These are phyloP conservation scores for Porogramme epimiltina DNA, from an alignment of 1,284 basidiomycete species.

Conservation along the genomic window DNA sequence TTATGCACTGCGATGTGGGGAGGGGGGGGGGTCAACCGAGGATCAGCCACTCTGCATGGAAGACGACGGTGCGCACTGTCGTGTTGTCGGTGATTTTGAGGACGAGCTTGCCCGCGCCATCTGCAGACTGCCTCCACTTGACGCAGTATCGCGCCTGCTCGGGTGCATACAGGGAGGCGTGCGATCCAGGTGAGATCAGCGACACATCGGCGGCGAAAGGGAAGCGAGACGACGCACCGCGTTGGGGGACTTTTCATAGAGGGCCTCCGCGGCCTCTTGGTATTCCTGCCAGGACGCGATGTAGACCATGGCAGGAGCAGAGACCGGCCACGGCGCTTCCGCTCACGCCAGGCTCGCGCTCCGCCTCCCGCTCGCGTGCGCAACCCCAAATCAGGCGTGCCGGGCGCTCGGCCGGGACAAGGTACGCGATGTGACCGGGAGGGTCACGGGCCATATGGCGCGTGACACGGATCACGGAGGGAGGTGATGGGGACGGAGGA, in stretches of 20 bases:
- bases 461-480: no score
- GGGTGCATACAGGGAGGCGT: constrained; percentile 4
- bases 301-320: constrained; percentile 60
- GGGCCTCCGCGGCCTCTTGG: constrained; percentile 81
- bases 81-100: constrained; percentile 90
- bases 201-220: neutral
- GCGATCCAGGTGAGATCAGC: constrained; percentile 4
- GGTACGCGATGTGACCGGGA: neutral
- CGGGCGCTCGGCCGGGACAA: no score
- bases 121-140: constrained; percentile 80
- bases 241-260: constrained; percentile 78
- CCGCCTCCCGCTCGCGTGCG: no score
- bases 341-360: no score
- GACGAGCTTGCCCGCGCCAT: constrained; percentile 67
- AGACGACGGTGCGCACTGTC: constrained; percentile 56
- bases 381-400: no score
- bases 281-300: constrained; percentile 83
- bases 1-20: constrained; percentile 71
- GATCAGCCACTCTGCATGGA: neutral
- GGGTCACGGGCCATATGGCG: neutral
- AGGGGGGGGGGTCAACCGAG: neutral
- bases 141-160: constrained; percentile 82
- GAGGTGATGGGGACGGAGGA: no score
- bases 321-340: neutral
- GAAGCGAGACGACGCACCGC: constrained; percentile 50